Base-by-base conservation (phyloP, 164 flowering plant genomes). In the Paratinospora sagittata region DNA sequence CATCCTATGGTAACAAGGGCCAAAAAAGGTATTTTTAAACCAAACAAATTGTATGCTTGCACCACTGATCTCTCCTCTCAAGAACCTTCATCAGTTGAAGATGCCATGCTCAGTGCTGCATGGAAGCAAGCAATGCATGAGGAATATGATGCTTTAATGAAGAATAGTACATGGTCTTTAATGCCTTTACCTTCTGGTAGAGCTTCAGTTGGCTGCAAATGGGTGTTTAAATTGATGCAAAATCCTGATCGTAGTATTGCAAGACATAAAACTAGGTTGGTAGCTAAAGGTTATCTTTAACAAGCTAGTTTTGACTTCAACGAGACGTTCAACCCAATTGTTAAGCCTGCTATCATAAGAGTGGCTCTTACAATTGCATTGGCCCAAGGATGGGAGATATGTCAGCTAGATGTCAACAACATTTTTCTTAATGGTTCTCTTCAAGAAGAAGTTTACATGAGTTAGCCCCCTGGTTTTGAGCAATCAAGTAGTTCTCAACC, bases 371-470 rank as follows among this genome's bases (percentile, higher is more conserved):
- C 52, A 1, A 68, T 68, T 68, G 58, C 41, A 6, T 8, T 68
- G 3, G 70, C 41, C 16, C 7, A 47, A 4, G 24, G 17, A 7
- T 68, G 70, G 62, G 12, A 12, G 1, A 47, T 68, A 0, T 39
- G 70, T 0, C 70, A 39, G 10, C 19, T 49, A 8, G 41, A 68
- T 52, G 61, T 68, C 1, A 49, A 68, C 1, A 68, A 68, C 49
- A 62, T 34, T 3, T 67, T 67, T 26, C 19, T 67, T 12, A 27
- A 67, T 39, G 69, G 57, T 7, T 8, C 10, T 39, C 43, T 39
- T 39, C 43, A 39, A 39, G 43, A 39, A 11, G 5, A 39, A 39
- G 43, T 39, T 39, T 39, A 39, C 10, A 39, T 39, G 43, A 11
- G 10, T 11, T 11, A 1, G 5, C 5, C 43, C 10, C 5, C 5